Base-by-base conservation (phyloP, 2,329 filamentous ascomycete species). In the Xylariaceae sp. region DNA sequence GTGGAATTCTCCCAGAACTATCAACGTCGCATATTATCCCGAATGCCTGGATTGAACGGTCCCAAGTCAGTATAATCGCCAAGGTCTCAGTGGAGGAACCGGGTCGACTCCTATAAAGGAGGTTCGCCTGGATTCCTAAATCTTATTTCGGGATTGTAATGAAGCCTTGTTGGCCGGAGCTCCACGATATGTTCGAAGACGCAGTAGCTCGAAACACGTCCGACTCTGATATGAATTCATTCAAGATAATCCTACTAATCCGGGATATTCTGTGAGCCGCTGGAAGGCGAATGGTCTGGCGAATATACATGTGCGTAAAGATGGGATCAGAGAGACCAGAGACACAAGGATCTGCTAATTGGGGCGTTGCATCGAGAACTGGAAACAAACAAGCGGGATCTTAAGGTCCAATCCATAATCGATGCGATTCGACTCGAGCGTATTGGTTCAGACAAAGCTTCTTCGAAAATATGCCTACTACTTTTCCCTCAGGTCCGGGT, bases 241-340 rank as follows among this genome's bases (percentile, higher is more conserved):
- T 37, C 11, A 47, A 29, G 12, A 33, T 18, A 15, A 44, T 38
- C 11, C 42, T 31, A 11, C 34, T 24, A 13, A 36, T 31, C 2
- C 40, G 18, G 11, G 30, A 26, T 40, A 29, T 43, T n/a, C n/a
- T 4, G 19, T 39, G 35, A 26, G 32, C 32, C 2, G 31, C 24
- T 24, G 26, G 43, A 6, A 43, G 16, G n/a, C 32, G 40, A 30
- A 37, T 36, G 28, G 34, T 34, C 19, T 40, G 40, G 26, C 41
- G 28, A 30, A 41, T 28, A 18, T 35, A 43, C 13, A 38, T 28
- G n/a, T 41, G 33, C n/a, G 24, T n/a, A 11, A 16, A 37, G 16
- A 4, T 38, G 6, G 22, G 22, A 26, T 26, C 6, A 26, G 22
- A 26, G 11, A 26, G 11, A 11, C 11, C 11, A 26, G 22, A 11